Evolutionary conservation across 2,329 filamentous ascomycete species (phyloP).

Genomic region (Hypoxylon sp.): DNA sequence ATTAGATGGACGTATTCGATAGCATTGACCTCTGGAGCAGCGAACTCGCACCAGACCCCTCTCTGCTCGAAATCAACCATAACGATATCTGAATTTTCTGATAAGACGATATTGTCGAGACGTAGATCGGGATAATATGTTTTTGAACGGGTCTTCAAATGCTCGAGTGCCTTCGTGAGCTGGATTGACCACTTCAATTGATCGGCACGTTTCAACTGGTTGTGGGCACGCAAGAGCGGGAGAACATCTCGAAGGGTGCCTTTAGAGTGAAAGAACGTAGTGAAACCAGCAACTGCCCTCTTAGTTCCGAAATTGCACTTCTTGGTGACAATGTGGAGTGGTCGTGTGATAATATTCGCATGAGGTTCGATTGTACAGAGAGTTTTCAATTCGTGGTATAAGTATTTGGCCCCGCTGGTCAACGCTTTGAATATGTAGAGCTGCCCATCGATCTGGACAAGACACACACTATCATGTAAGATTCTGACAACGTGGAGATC

Average conservation of each 20-base stretch:
- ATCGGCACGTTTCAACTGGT: conserved; percentile 59
- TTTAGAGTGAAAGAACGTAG: conserved; percentile 67
- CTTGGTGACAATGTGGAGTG: conserved; percentile 70
- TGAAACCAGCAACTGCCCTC: conserved; percentile 69
- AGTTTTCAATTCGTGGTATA: conserved; percentile 73
- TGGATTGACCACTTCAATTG: conserved; percentile 70
- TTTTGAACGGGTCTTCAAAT: conserved; percentile 62
- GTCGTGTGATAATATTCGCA: conserved; percentile 66
- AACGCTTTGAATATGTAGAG: conserved; percentile 72
- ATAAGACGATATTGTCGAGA: conserved; percentile 72
- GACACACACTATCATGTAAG: conserved; percentile 72
- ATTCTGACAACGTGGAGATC: conserved; percentile 67
- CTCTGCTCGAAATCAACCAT: conserved; percentile 76
- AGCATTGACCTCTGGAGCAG: conserved; percentile 72
- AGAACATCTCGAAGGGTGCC: conserved; percentile 71
- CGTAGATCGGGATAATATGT: conserved; percentile 73
- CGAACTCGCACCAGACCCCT: conserved; percentile 74
- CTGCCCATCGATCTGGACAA: conserved; percentile 62
- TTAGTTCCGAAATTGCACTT: conserved; percentile 70
- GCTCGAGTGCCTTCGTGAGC: conserved; percentile 66
- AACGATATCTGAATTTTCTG: conserved; percentile 62
- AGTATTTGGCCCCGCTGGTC: conserved; percentile 70
- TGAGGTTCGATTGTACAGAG: conserved; percentile 68
- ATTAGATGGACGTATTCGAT: conserved; percentile 71
- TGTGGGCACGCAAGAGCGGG: conserved; percentile 65